Evolutionary conservation across 345 rosid species (phyloP).

Genomic region (Erucastrum elatum): DNA sequence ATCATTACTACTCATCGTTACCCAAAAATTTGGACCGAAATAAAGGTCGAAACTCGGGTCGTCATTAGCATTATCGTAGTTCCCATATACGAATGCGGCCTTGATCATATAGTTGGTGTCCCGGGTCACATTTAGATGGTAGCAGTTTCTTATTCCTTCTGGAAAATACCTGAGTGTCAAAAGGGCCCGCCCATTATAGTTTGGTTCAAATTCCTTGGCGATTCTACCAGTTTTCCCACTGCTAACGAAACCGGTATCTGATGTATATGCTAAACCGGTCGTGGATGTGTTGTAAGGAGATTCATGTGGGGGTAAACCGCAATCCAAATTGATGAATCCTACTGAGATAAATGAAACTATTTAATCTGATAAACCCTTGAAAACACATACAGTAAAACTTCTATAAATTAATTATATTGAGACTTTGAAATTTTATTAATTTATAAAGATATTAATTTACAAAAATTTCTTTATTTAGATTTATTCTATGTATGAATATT

Average conservation of each 20-base stretch:
- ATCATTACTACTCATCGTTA: constrained; percentile 15
- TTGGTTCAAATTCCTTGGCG: constrained; percentile 3
- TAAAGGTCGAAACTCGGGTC: constrained; percentile 29
- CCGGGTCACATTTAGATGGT: constrained; percentile 27
- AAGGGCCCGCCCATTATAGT: neutral
- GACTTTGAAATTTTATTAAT: too few relatives aligned
- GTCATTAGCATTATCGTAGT: constrained; percentile 23
- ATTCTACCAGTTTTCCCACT: constrained; percentile 26
- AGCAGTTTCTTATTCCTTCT: constrained; percentile 32
- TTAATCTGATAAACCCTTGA: neutral
- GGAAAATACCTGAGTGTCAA: constrained; percentile 29
- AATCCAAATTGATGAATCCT: constrained; percentile 38
- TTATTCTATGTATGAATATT: too few relatives aligned
- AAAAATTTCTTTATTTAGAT: too few relatives aligned
- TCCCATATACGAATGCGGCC: constrained; percentile 31
- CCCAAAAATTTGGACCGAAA: constrained; percentile 27
- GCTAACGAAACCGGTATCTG: constrained; percentile 13
- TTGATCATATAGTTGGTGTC: constrained; percentile 27
- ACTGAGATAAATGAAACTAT: neutral
- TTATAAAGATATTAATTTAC: too few relatives aligned
- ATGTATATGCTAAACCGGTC: constrained; percentile 27
- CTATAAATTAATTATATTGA: too few relatives aligned
- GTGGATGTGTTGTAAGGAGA: constrained; percentile 12
- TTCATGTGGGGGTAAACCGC: constrained; percentile 23
- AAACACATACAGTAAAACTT: neutral